A percentile compares a stretch with the other conserved stretches of the same genome.
Evolutionary conservation across 305 asterid genomes (phyloP).

Genomic region (Ajuga reptans): DNA sequence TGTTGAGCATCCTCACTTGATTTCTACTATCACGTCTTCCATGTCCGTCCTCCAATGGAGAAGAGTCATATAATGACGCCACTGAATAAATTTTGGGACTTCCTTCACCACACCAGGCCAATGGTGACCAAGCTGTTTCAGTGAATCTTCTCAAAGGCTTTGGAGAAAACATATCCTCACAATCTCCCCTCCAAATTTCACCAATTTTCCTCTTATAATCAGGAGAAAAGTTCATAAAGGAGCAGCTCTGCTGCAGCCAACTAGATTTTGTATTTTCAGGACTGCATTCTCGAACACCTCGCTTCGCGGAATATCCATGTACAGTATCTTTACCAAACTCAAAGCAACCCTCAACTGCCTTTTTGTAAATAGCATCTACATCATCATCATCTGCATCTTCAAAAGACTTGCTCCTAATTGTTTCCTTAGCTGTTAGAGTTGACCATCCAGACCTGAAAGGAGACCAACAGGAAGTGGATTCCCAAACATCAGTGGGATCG

Average conservation of each 20-base stretch:
- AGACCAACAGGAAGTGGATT: conserved; percentile 26
- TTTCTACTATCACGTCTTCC: conserved; percentile 24
- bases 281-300: conserved; percentile 24
- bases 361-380: conserved; percentile 20
- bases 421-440: conserved; percentile 31
- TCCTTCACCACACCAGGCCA: conserved; percentile 28
- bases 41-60: conserved; percentile 21
- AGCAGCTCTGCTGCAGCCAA: conserved; percentile 34
- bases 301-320: conserved; percentile 26
- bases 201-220: conserved; percentile 27
- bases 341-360: conserved; percentile 23
- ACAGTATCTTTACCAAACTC: conserved; percentile 22
- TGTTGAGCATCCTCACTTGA: conserved; percentile 21
- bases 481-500: conserved; percentile 23
- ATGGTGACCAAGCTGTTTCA: conserved; percentile 32
- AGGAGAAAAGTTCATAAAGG: conserved; percentile 28
- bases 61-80: conserved; percentile 25
- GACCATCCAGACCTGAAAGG: conserved; percentile 37
- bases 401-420: conserved; percentile 23
- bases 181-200: conserved; percentile 25
- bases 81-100: conserved; percentile 23
- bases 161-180: conserved; percentile 28
- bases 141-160: conserved; percentile 30
- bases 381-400: conserved; percentile 29
- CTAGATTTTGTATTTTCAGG: conserved; percentile 20